phyloP scores from a whole-genome alignment of 2,329 filamentous ascomycete genomes.

The Dactylellina sp. region DNA sequence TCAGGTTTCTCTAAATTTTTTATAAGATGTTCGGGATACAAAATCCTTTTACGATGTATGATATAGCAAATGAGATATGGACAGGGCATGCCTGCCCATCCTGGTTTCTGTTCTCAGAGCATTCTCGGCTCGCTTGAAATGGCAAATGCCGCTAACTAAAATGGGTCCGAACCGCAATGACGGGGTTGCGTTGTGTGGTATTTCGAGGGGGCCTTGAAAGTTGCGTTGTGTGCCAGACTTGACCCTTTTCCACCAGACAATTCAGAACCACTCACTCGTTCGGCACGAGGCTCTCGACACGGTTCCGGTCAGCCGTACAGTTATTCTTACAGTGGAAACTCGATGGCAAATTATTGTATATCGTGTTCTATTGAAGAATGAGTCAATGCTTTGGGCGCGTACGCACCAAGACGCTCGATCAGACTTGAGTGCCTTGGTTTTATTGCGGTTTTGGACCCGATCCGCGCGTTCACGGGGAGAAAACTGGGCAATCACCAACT shows the following conservation, averaged over 20 bases:
- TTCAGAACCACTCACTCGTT: neutral
- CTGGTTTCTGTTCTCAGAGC: neutral
- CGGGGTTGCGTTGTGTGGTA: neutral
- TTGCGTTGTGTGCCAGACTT: conserved; percentile 35
- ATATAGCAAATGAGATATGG: too few species aligned
- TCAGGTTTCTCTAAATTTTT: neutral
- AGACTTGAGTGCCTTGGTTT: conserved; percentile 20
- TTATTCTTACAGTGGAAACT: conserved; percentile 40
- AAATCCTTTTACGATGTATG: too few species aligned
- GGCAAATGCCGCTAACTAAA: neutral
- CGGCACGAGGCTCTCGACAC: conserved; percentile 5
- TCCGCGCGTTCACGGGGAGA: conserved; percentile 29
- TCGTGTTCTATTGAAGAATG: conserved; percentile 19
- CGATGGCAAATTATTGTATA: neutral
- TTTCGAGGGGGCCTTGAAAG: conserved; percentile 52
- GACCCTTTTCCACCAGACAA: conserved; percentile 10
- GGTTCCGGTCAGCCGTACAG: conserved; percentile 45
- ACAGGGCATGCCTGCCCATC: too few species aligned
- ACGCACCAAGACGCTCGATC: conserved; percentile 16
- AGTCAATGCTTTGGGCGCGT: conserved; percentile 26
- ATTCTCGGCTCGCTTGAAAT: neutral
- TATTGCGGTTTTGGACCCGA: conserved; percentile 34
- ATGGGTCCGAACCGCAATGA: conserved; percentile 2
- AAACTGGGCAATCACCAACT: neutral
- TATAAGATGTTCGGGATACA: too few species aligned